These are phyloP conservation scores for Hemileccinum rubropunctum DNA, from an alignment of 768 basidiomycete genomes.

Conservation along the genomic window DNA sequence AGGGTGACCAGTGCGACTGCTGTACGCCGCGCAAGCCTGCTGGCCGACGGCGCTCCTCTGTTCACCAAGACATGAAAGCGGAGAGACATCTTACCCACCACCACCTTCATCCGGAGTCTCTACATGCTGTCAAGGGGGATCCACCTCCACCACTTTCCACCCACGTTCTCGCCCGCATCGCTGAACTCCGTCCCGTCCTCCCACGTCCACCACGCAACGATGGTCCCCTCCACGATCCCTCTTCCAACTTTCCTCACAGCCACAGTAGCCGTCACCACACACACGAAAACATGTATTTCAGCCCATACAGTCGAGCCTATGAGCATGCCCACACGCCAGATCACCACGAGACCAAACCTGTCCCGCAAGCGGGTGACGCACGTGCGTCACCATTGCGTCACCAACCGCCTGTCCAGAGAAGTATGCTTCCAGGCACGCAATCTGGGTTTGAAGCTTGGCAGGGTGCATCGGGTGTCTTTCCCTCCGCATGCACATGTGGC, in stretches of 20 bases:
- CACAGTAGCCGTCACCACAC: constrained; percentile 44
- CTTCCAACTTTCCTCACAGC: constrained; percentile 41
- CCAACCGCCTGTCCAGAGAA: constrained; percentile 26
- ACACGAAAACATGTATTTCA: constrained; percentile 52
- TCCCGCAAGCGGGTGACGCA: constrained; percentile 12
- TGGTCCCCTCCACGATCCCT: constrained; percentile 48
- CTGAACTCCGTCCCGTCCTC: constrained; percentile 67
- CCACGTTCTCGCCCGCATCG: constrained; percentile 58
- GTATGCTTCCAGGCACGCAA: constrained; percentile 25
- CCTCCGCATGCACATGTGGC: constrained; percentile 61
- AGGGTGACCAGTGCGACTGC: constrained; percentile 54
- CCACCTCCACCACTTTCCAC: constrained; percentile 33
- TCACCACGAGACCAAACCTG: constrained; percentile 26
- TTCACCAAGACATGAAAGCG: constrained; percentile 31
- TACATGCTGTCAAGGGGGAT: constrained; percentile 7
- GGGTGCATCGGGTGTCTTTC: constrained; percentile 30
- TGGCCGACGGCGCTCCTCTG: constrained; percentile 33
- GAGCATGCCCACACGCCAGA: constrained; percentile 44
- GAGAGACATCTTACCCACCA: constrained; percentile 19
- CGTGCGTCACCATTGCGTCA: constrained; percentile 22
- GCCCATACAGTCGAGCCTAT: constrained; percentile 69
- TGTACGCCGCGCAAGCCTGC: constrained; percentile 48
- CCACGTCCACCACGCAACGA: constrained; percentile 50
- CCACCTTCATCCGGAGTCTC: constrained; percentile 16
- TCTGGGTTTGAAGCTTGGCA: constrained; percentile 25